Evolutionary conservation across 164 flowering plant species (phyloP).

Genomic region (Protea cynaroides): DNA sequence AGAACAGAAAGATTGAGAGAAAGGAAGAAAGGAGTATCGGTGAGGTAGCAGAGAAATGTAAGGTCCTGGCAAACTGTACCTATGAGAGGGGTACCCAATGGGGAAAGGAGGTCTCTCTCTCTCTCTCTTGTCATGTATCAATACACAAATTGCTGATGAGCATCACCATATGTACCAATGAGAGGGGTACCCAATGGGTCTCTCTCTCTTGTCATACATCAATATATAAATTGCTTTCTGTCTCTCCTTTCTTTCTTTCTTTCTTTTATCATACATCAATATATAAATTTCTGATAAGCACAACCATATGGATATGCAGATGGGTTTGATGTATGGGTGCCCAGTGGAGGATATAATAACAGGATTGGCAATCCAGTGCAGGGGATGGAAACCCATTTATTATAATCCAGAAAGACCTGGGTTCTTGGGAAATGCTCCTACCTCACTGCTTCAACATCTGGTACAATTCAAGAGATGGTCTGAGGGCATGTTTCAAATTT

Average conservation of each 20-base stretch:
- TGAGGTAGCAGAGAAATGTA: constrained; percentile 23
- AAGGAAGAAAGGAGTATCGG: constrained; percentile 10
- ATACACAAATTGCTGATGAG: too few relatives aligned
- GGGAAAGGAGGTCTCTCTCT: constrained; percentile 36
- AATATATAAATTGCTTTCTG: too few relatives aligned
- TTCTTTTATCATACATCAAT: too few relatives aligned
- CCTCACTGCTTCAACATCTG: constrained; percentile 18
- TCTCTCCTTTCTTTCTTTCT: too few relatives aligned
- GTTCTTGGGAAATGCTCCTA: constrained; percentile 26
- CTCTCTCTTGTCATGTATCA: constrained; percentile 9
- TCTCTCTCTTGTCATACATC: too few relatives aligned
- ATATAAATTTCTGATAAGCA: too few relatives aligned
- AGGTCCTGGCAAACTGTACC: constrained; percentile 25
- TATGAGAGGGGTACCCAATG: constrained; percentile 31
- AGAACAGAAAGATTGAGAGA: constrained; percentile 1
- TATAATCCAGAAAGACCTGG: constrained; percentile 18
- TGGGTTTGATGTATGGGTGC: constrained; percentile 33
- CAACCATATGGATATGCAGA: constrained; percentile 14
- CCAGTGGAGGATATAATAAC: constrained; percentile 35
- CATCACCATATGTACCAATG: too few relatives aligned
- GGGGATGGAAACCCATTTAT: constrained; percentile 32
- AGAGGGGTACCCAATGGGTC: too few relatives aligned
- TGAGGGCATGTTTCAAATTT: constrained; percentile 28
- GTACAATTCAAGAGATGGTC: constrained; percentile 32
- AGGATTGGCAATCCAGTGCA: constrained; percentile 34